These are phyloP conservation scores for Helicostylum pulchrum DNA, from an alignment of 192 early-diverging fungal species.

Conservation along the genomic window DNA sequence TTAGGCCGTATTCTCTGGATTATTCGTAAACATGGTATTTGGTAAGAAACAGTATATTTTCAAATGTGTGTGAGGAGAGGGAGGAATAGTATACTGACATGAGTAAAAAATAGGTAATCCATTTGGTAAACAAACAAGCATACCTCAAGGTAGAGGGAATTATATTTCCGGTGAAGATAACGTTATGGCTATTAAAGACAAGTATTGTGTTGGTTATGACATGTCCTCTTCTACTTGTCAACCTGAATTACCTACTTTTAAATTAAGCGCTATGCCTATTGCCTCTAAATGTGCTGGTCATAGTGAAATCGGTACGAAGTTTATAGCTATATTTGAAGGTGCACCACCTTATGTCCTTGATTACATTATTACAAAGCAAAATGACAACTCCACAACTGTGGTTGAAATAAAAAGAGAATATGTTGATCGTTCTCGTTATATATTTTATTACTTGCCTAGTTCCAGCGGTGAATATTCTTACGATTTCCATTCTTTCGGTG, in stretches of 20 bases:
- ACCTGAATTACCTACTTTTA: slow-evolving; percentile 27
- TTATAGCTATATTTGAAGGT: no score
- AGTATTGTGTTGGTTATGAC: slow-evolving; percentile 30
- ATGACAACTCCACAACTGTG: not conserved
- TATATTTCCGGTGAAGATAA: slow-evolving; percentile 34
- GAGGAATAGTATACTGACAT: not conserved
- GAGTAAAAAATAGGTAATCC: slow-evolving; percentile 13
- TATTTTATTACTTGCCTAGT: slow-evolving; percentile 27
- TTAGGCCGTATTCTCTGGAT: slow-evolving; percentile 1
- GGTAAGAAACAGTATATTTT: not conserved
- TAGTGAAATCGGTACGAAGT: slow-evolving; percentile 37
- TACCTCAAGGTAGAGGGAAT: slow-evolving; percentile 23
- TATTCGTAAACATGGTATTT: not conserved
- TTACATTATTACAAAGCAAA: slow-evolving; percentile 24
- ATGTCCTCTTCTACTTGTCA: slow-evolving; percentile 32
- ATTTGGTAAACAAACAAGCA: slow-evolving; percentile 30
- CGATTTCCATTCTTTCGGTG: slow-evolving; percentile 30
- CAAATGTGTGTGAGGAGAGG: no score
- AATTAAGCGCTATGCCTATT: slow-evolving; percentile 25
- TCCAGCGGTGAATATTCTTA: slow-evolving; percentile 38
- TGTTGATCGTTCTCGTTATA: slow-evolving; percentile 31
- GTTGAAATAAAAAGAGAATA: slow-evolving; percentile 15
- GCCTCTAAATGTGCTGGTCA: slow-evolving; percentile 31
- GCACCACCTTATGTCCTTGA: slow-evolving; percentile 28
- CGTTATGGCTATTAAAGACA: slow-evolving; percentile 32